phyloP scores from a whole-genome alignment of 345 rosid genomes.

The Geranium brycei region DNA sequence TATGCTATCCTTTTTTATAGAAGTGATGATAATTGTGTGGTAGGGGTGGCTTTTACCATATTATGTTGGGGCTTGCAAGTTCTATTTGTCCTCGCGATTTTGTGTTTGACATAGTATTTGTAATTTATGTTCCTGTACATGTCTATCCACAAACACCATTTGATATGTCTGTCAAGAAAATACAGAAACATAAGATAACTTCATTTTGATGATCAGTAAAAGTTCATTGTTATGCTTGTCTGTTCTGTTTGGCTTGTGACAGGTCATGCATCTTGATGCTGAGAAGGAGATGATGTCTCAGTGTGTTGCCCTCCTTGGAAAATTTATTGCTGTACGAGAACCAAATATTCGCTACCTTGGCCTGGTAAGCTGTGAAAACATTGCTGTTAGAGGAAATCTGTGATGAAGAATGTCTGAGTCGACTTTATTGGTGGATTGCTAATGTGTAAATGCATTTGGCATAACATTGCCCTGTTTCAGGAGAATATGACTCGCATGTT shows the following conservation, averaged over 20 bases:
- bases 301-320: constrained; percentile 96
- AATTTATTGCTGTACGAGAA: constrained; percentile 96
- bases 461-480: constrained; percentile 28
- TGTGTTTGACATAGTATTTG: too few species aligned
- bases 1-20: too few species aligned
- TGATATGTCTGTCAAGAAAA: not conserved
- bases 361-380: constrained; percentile 50
- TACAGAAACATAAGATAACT: not conserved
- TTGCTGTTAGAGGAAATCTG: not conserved
- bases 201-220: not conserved
- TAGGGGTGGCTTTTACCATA: too few species aligned
- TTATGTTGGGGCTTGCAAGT: too few species aligned
- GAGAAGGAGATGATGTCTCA: constrained; percentile 99
- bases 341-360: constrained; percentile 99
- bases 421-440: not conserved
- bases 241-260: constrained; percentile 11
- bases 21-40: too few species aligned
- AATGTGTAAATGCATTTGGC: constrained; percentile 3
- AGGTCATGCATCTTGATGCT: constrained; percentile 99
- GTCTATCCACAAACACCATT: too few species aligned
- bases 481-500: constrained; percentile 99
- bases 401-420: not conserved
- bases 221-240: not conserved
- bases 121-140: too few species aligned
- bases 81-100: too few species aligned